Conservation (phyloP, 306 rosid species). For the Prunus salicina region DNA sequence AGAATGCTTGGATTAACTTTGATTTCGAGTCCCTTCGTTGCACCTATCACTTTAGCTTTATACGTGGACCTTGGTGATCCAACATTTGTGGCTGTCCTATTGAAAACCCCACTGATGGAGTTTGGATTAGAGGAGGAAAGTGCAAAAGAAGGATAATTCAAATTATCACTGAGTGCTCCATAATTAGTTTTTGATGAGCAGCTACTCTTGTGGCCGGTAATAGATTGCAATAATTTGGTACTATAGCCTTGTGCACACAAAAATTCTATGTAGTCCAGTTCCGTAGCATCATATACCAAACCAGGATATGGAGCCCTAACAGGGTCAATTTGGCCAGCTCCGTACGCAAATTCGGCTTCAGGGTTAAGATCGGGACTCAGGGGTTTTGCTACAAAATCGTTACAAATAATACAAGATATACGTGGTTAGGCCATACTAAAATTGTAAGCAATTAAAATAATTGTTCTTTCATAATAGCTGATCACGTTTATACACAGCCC, state of each 20-base stretch:
- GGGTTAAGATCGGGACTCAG: slow-evolving; percentile 19
- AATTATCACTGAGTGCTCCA: slow-evolving; percentile 22
- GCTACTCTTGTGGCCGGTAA: slow-evolving; percentile 9
- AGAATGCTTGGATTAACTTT: slow-evolving; percentile 38
- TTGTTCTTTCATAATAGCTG: neutral
- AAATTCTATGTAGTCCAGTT: slow-evolving; percentile 27
- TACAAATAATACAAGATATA: neutral
- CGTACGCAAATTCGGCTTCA: slow-evolving; percentile 39
- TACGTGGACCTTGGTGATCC: slow-evolving; percentile 37
- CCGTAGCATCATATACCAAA: slow-evolving; percentile 38
- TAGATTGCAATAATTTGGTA: slow-evolving; percentile 9
- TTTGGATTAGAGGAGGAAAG: slow-evolving; percentile 6
- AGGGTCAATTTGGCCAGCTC: slow-evolving; percentile 49
- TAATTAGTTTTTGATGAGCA: neutral
- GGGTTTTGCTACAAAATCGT: slow-evolving; percentile 27
- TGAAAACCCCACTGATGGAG: slow-evolving; percentile 20
- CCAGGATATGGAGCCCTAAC: slow-evolving; percentile 37
- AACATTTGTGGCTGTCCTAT: slow-evolving; percentile 42
- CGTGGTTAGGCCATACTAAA: neutral
- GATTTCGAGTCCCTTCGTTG: slow-evolving; percentile 28
- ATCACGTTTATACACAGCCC: neutral
- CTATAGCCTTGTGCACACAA: slow-evolving; percentile 47
- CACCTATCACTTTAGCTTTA: slow-evolving; percentile 19
- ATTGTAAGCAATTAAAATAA: too few relatives aligned
- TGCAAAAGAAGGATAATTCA: slow-evolving; percentile 54